These are phyloP conservation scores for Paraphoma chrysanthemicola DNA, from an alignment of 2,329 filamentous ascomycete genomes.

Conservation along the genomic window DNA sequence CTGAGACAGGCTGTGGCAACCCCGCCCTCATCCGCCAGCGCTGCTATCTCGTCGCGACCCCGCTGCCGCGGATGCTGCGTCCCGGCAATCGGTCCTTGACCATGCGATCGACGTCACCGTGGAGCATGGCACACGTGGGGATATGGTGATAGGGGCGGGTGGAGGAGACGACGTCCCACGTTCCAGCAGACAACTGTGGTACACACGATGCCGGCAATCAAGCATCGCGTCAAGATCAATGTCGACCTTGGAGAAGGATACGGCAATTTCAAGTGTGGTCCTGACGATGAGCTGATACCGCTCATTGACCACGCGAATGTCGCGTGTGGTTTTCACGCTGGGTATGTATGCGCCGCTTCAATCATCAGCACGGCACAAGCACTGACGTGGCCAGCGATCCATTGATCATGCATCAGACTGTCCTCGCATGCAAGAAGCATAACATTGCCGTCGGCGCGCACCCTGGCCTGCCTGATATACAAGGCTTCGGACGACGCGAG, in stretches of 20 bases:
- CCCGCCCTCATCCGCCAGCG: constrained; percentile 8
- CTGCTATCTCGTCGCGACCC: constrained; percentile 5
- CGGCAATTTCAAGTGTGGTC: constrained; percentile 60
- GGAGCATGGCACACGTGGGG: constrained; percentile 13
- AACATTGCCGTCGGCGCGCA: constrained; percentile 67
- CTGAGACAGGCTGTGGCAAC: not conserved
- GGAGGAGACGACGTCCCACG: not conserved
- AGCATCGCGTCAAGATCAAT: constrained; percentile 61
- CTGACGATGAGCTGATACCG: constrained; percentile 67
- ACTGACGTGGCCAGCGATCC: constrained; percentile 56
- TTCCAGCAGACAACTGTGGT: not conserved
- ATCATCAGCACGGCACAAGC: not conserved
- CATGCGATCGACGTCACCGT: constrained; percentile 20
- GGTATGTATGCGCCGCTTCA: constrained; percentile 17
- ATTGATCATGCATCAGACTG: constrained; percentile 68
- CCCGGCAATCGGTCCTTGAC: constrained; percentile 12
- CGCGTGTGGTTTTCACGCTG: constrained; percentile 66
- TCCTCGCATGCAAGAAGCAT: constrained; percentile 64
- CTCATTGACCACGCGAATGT: constrained; percentile 69
- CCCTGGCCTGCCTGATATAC: constrained; percentile 69
- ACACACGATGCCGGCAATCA: constrained; percentile 55
- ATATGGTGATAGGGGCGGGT: not conserved
- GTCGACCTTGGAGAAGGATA: constrained; percentile 63
- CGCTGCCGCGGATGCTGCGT: constrained; percentile 1
- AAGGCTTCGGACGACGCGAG: constrained; percentile 69